Conservation (phyloP, 441 rosid genomes). For the Eruca vesicaria region DNA sequence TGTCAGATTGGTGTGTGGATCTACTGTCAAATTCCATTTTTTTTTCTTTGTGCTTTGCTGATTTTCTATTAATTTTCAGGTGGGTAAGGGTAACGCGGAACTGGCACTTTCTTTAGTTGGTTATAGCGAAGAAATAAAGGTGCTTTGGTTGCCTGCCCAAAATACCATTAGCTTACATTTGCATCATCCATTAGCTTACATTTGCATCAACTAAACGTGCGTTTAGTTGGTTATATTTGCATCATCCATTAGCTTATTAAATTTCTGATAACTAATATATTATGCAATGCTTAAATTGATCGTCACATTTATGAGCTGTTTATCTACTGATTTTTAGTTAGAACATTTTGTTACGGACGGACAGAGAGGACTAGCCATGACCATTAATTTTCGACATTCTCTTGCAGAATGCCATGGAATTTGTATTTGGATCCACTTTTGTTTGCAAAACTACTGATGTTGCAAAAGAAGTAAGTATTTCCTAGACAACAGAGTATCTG, state of each 20-base stretch:
- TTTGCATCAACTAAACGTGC: too few species aligned
- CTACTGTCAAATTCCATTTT: not conserved
- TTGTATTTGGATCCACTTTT: constrained; percentile 91
- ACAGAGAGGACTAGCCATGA: not conserved
- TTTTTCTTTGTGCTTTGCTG: constrained; percentile 3
- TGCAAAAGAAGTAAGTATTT: constrained; percentile 81
- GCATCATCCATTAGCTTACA: not conserved
- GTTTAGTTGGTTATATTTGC: not conserved
- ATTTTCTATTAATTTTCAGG: constrained; percentile 45
- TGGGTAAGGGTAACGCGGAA: constrained; percentile 91
- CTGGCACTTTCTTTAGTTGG: constrained; percentile 93
- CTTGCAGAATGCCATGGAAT: constrained; percentile 89
- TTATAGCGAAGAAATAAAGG: constrained; percentile 76
- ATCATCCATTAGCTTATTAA: not conserved
- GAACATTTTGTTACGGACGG: not conserved
- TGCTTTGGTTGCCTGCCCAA: constrained; percentile 13
- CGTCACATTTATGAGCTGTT: not conserved
- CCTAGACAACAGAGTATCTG: not conserved
- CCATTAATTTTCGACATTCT: constrained; percentile 1
- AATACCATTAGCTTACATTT: not conserved
- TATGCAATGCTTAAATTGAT: not conserved
- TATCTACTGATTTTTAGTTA: not conserved
- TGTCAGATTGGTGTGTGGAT: constrained; percentile 64
- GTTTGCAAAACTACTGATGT: constrained; percentile 84
- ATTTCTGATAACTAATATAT: not conserved